These are phyloP conservation scores for Phytophthora podocarpi DNA, from an alignment of 352 stramenopile species.

Conservation along the genomic window DNA sequence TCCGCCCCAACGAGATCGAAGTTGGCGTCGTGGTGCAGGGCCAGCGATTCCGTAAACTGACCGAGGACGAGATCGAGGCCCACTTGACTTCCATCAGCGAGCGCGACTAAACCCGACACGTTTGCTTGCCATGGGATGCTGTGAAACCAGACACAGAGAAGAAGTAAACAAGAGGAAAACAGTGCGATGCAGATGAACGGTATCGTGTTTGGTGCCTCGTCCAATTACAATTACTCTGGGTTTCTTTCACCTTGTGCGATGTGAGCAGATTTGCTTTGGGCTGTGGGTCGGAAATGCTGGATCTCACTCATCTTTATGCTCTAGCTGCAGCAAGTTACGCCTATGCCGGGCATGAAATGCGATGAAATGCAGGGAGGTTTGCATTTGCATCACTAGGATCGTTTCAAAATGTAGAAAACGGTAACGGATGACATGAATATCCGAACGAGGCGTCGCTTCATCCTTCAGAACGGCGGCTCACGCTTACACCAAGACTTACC, in stretches of 20 bases:
- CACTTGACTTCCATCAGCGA: conserved; percentile 99
- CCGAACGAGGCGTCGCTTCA: conserved; percentile 23
- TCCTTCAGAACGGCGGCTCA: neutral
- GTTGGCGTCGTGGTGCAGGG: conserved; percentile 73
- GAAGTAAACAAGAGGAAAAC: conserved; percentile 21
- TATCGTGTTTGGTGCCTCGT: conserved; percentile 1
- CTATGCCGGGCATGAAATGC: too few relatives aligned
- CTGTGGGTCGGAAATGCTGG: too few relatives aligned
- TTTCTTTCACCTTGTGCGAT: conserved; percentile 13
- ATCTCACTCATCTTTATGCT: too few relatives aligned
- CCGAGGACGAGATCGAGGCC: conserved; percentile 97
- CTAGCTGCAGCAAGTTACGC: too few relatives aligned
- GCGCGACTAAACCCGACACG: conserved; percentile 63
- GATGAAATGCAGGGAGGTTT: too few relatives aligned
- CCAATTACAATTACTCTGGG: too few relatives aligned
- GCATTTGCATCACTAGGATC: neutral
- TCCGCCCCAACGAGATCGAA: conserved; percentile 97
- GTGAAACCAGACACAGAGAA: conserved; percentile 17
- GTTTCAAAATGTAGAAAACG: conserved; percentile 17
- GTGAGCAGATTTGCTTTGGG: neutral
- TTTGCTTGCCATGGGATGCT: conserved; percentile 9
- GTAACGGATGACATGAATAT: conserved; percentile 21
- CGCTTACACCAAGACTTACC: conserved; percentile 11
- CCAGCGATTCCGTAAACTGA: conserved; percentile 92
- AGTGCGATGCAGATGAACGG: conserved; percentile 24